Evolutionary conservation across 2,329 filamentous ascomycete species (phyloP), one percentile per base, ranked within the genome.

Genomic region (Paraconiothyrium sp.): DNA sequence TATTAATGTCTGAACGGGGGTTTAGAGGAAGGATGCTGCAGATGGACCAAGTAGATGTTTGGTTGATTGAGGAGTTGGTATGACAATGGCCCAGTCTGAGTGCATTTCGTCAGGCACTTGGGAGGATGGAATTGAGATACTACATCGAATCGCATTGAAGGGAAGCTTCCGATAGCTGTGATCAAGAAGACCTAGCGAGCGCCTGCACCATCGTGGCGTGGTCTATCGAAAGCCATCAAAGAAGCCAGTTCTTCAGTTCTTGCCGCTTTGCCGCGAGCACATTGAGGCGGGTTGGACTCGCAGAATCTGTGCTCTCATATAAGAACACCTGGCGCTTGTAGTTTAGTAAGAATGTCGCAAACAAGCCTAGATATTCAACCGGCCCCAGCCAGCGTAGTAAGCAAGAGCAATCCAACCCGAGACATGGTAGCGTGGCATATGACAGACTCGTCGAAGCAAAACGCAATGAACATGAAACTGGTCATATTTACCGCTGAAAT

Each of bases 131-230:
- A 30, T 30, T 30, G 27, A 30, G 27, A 30, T 6, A 30, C 27
- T 6, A 30, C 27, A 4, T 30, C 4, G 27, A 30, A 30, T 30
- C 27, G 41, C 6, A 22, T 83, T 81, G 81, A 83, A 63, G 55
- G 69, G 43, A 67, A 72, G 60, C 61, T 79, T 58, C 71, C 69
- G 1, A 51, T 82, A 3, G 68, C 72, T 3, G 78, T 83, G 5
- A 27, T 20, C 14, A 32, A 30, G 27, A 14, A 32, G 27, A 2
- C 22, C 27, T 11, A 16, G 46, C 11, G 41, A n/a, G 22, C 22
- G 20, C 30, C 24, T 30, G 6, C 1, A 30, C 2, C 9, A 14
- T n/a, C 20, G 46, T 5, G 4, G 44, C 22, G 20, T 16, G 39
- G 39, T 3, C 16, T 4, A n/a, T 41, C 3, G 7, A n/a, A n/a